Conservation (phyloP, 768 basidiomycete genomes). For the Tulasnella sp. region DNA sequence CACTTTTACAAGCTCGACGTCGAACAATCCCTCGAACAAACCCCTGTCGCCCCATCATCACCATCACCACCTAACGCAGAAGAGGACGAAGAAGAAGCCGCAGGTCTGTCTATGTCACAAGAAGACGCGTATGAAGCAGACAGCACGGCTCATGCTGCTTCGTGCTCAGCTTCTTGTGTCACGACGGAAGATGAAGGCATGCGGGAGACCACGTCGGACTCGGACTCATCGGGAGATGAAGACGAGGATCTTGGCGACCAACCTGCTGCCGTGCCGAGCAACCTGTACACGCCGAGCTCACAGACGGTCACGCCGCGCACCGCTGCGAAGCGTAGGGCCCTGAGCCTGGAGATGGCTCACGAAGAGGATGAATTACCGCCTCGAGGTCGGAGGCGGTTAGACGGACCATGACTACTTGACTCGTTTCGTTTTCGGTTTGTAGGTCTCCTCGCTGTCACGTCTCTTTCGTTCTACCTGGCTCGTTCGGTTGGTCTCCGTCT, state of each 20-base stretch:
- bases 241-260: background rate
- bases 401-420: conserved; percentile 1
- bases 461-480: background rate
- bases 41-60: background rate
- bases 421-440: background rate
- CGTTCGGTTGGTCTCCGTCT: background rate
- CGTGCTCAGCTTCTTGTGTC: conserved; percentile 20
- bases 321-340: conserved; percentile 14
- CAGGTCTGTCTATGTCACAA: background rate
- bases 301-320: conserved; percentile 20
- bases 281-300: background rate
- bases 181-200: conserved; percentile 20
- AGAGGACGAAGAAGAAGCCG: conserved; percentile 5
- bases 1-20: conserved; percentile 10
- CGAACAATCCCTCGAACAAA: background rate
- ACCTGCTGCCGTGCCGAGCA: background rate
- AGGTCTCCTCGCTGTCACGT: background rate
- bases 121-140: conserved; percentile 25
- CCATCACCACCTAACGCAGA: background rate
- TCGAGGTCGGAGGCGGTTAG: conserved; percentile 9
- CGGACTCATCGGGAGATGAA: conserved; percentile 4
- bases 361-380: background rate
- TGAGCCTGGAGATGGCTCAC: background rate
- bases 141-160: conserved; percentile 24
- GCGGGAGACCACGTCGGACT: conserved; percentile 9